Base-by-base conservation (phyloP, 257 asterid species). In the Echites panduratus region DNA sequence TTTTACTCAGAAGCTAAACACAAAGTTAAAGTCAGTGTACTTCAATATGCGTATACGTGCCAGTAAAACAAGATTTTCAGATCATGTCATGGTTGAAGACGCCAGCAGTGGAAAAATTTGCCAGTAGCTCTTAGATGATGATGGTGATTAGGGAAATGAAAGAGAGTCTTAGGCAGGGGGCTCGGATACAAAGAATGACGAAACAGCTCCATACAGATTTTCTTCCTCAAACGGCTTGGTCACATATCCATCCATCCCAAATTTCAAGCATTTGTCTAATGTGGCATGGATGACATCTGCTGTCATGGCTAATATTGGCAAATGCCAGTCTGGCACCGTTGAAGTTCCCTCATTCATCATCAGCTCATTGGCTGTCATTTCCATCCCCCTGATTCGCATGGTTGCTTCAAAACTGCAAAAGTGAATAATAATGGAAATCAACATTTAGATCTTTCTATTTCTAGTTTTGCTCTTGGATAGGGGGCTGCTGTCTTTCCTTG, bases 221-320 rank as follows among this genome's bases (percentile, higher is more conserved):
- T 86, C 86, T 83, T 93, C 98, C 73, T 90, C 94, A 64, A 93
- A 93, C 10, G 98, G 98, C 41, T 93, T 93, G 5, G 98, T 83
- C 10, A 93, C 97, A 11, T 93, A 91, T 11, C 96, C 97, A 74
- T 93, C 98, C 97, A 93, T 93, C 40, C 96, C 98, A 27, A 83
- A 79, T 68, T 79, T 17, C 78, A 93, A 73, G 70, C 98, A 93
- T 75, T 89, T 79, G 76, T 93, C 98, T 29, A 84, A 69, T 0
- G 96, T 93, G 2, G 97, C 97, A 26, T 89, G 90, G 74, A 90
- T 90, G 3, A 93, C 98, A 73, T 93, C 97, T 0, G 98, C 97
- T 14, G 98, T 93, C 97, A 93, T 93, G 29, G 98, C 97, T 71
- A 93, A 27, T 84, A 93, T 82, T 5, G 98, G 98, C 32, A 90